Base-by-base conservation (phyloP, 2,329 filamentous ascomycete genomes). In the Beauveria rudraprayagi region DNA sequence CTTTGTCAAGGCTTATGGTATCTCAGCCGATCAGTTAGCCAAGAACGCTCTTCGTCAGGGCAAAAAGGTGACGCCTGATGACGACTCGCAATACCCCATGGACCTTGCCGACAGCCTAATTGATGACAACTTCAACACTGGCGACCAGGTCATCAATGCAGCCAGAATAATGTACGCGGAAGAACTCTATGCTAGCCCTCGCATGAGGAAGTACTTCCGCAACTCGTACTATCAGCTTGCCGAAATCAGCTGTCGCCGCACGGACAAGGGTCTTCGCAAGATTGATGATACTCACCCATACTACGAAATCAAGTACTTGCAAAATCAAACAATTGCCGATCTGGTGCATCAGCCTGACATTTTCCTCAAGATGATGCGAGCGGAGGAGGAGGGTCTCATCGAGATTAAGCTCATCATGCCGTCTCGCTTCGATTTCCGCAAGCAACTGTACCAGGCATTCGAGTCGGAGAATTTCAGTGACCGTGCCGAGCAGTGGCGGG, bases 221-320 rank as follows among this genome's bases (percentile, higher is more conserved):
- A 84, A 86, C 66, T 87, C 86, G 54, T 96, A 90, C 73, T 97
- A 97, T 70, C 84, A 87, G 70, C 87, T 87, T 66, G 91, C 92
- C 26, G 83, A 90, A 61, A 86, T 99, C 63, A 92, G 93, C 76
- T 96, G 92, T 72, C 85, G 85, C 64, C 87, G 94, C 60, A 99
- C 94, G 0, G 92, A 97, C 63, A 99, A 97, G 75, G 94, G 94
- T 30, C 78, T 97, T 58, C 89, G 90, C 61, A 90, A 91, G 70
- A 97, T 99, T 67, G 92, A 96, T 67, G 93, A 97, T 64, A 87
- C 94, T 26, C 92, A 97, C 69, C 91, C 92, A 0, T 97, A 95
- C 74, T 97, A 97, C 71, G 94, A 97, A 73, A 91, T 99, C 78
- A 96, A 99, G 74, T 99, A 99, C 68, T 81, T 99, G 22, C 86